Evolutionary conservation across 2,329 filamentous ascomycete genomes (phyloP), one percentile per base, ranked within the genome.

Genomic region (Colletotrichum sp.): DNA sequence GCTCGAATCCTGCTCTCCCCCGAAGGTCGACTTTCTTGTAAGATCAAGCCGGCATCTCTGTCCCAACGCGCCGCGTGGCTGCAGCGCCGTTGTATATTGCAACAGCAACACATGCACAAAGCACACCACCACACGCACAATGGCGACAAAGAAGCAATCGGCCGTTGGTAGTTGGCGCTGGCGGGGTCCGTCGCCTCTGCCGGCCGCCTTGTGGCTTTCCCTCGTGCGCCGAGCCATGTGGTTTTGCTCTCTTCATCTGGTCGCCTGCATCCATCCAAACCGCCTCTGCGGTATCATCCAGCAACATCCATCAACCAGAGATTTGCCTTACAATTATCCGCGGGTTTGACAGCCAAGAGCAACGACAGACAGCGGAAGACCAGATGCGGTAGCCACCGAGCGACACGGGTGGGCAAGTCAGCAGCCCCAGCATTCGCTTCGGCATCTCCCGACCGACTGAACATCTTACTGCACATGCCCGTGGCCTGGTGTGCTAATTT

Each of bases 171-270:
- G 26, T 61, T 61, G 61, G 32, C 71, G 71, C 64, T 71, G 66
- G 67, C 58, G 43, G 63, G 56, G 63, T 38, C 63, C 59, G 32
- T 59, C 38, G 59, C 24, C 69, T 32, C 62, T 72, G 58, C 69
- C 63, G 63, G 69, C 63, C 69, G 69, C 69, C 62, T 64, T 64
- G 63, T 68, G 73, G 62, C 69, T 63, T 28, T 10, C 28, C 55
- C 38, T 68, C 38, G 69, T 73, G 69, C 73, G 73, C 73, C 69
- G 43, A 75, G 69, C 73, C 73, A 75, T 75, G 73, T 75, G 73
- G 69, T 69, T 73, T 73, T 58, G 24, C 34, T 64, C 21, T 30
- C 58, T 38, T 34, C 64, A 28, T 64, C 63, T 65, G 69, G 73
- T 62, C 63, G 68, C 61, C 55, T 67, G 63, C 73, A 73, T 68